These are phyloP conservation scores for Arachnomyces sp. DNA, from an alignment of 2,329 filamentous ascomycete genomes.

Conservation along the genomic window DNA sequence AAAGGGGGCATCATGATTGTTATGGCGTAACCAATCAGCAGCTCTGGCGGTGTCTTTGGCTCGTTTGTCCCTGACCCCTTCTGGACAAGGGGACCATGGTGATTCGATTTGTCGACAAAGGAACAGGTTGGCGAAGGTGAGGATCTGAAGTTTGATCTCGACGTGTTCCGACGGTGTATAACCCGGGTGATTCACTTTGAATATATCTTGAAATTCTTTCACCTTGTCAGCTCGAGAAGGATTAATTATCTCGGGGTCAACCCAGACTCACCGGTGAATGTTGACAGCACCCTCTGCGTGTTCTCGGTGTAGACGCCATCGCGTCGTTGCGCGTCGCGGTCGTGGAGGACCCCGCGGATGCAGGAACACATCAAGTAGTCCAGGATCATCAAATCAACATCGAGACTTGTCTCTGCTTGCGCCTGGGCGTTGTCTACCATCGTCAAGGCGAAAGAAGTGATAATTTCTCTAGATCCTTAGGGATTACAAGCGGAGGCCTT, in stretches of 20 bases:
- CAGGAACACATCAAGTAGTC: slow-evolving; percentile 47
- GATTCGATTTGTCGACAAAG: slow-evolving; percentile 34
- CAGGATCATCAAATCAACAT: slow-evolving; percentile 48
- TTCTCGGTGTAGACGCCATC: not conserved
- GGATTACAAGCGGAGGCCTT: too few relatives aligned
- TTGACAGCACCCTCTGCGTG: not conserved
- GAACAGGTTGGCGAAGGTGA: slow-evolving; percentile 41
- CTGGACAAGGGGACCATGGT: slow-evolving; percentile 27
- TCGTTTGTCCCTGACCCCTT: slow-evolving; percentile 21
- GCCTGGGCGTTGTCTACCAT: too few relatives aligned
- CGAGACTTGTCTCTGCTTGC: slow-evolving; percentile 15
- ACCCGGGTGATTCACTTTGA: slow-evolving; percentile 33
- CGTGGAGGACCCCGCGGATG: slow-evolving; percentile 34
- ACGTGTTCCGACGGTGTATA: slow-evolving; percentile 31
- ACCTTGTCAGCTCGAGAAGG: slow-evolving; percentile 13
- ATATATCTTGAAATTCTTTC: slow-evolving; percentile 37
- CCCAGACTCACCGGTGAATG: too few relatives aligned
- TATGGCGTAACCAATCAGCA: slow-evolving; percentile 5
- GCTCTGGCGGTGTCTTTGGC: slow-evolving; percentile 12
- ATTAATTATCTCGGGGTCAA: slow-evolving; percentile 3
- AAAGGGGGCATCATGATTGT: not conserved
- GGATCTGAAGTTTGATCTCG: slow-evolving; percentile 40
- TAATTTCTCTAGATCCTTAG: too few relatives aligned
- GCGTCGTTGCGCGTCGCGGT: slow-evolving; percentile 12
- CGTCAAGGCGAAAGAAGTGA: too few relatives aligned